Evolutionary conservation across 768 basidiomycete genomes (phyloP).

Genomic region (Coprinopsis strossmayeri): DNA sequence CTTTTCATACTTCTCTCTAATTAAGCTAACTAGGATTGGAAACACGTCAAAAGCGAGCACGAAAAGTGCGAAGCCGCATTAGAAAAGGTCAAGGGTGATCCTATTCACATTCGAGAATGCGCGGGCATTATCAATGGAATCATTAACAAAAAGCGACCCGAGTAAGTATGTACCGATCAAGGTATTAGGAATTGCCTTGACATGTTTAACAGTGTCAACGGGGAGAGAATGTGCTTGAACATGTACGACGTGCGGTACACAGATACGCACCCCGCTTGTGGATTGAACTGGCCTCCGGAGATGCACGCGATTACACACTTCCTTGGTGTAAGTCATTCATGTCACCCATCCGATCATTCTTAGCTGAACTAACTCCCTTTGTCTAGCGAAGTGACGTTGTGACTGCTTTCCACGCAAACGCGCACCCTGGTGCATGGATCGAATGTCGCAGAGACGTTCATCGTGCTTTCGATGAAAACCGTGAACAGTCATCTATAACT

Average conservation of each 20-base stretch:
- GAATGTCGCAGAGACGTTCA: conserved; percentile 78
- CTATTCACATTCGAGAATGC: conserved; percentile 52
- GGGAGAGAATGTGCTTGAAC: conserved; percentile 76
- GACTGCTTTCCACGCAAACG: conserved; percentile 71
- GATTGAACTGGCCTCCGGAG: conserved; percentile 97
- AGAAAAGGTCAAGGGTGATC: conserved; percentile 44
- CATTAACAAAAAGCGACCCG: conserved; percentile 33
- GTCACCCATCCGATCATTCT: background rate
- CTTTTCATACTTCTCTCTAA: background rate
- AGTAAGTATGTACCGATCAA: conserved; percentile 20
- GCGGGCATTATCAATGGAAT: conserved; percentile 45
- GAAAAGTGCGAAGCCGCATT: conserved; percentile 52
- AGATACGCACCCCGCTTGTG: conserved; percentile 82
- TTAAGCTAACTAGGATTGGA: conserved; percentile 46
- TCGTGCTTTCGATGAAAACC: conserved; percentile 44
- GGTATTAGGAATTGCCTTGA: background rate
- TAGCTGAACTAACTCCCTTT: conserved; percentile 1
- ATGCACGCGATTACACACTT: conserved; percentile 69
- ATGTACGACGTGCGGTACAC: conserved; percentile 92
- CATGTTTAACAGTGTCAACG: conserved; percentile 48
- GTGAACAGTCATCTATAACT: conserved; percentile 63
- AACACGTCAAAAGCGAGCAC: conserved; percentile 45
- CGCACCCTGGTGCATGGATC: conserved; percentile 74
- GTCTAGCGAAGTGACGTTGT: conserved; percentile 76
- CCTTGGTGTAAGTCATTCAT: conserved; percentile 58